Evolutionary conservation across 2,329 filamentous ascomycete genomes (phyloP), one percentile per base, ranked within the genome.

Genomic region (Sclerotinia minor): DNA sequence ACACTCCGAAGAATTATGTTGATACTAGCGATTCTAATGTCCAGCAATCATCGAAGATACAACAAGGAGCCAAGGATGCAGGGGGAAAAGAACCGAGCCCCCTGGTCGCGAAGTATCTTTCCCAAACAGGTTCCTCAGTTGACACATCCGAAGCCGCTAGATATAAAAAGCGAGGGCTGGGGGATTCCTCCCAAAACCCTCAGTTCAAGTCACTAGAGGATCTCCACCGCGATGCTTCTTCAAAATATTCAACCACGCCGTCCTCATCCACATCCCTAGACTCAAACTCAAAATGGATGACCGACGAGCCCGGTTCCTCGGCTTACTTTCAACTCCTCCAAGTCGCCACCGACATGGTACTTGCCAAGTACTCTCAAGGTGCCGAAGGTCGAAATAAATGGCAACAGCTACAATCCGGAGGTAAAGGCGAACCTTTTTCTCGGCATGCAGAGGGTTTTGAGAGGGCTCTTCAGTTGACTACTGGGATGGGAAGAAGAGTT

Each of bases 381-480:
- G 64, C 7, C 13, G 55, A 67, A 26, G 78, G 58, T 74, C 76
- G 84, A 41, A 86, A 86, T 74, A 82, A 79, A 21, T 86, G 84
- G 84, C 84, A 86, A 72, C 75, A 73, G 3, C 79, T 80, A 29
- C 84, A 86, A 74, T 79, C 76, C 3, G 84, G 84, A 45, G 84
- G 84, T 1, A 67, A 79, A 44, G 83, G 82, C 17, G 84, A 87
- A 72, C 83, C 83, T 3, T 86, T 81, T 69, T 83, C 85, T 73
- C 81, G 84, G 67, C 77, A 82, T 64, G 71, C 81, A 0, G 79
- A 78, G 2, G 84, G 83, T 0, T 78, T 84, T 65, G 78, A 80
- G 5, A 76, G 78, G 64, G 80, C 77, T 2, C 79, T 84, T 68
- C 78, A 80, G 67, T 76, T 84, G 65, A 75, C 82, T 24, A 82